These are phyloP conservation scores for Boechera stricta DNA, from an alignment of 345 rosid genomes.

Conservation along the genomic window DNA sequence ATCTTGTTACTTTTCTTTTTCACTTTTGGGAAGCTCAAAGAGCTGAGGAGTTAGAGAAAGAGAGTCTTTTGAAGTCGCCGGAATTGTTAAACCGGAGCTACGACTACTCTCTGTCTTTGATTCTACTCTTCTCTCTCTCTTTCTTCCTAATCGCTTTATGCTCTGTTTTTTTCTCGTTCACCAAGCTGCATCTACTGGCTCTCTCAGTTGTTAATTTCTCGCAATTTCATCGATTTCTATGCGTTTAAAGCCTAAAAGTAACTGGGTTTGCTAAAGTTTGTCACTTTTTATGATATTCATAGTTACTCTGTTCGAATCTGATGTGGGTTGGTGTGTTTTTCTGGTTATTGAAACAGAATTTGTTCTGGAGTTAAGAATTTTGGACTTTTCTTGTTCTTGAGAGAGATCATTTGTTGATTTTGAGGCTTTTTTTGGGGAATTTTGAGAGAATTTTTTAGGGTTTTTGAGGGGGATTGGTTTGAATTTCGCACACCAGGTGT, in stretches of 20 bases:
- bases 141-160: conserved; percentile 15
- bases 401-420: conserved; percentile 51
- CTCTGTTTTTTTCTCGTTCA: conserved; percentile 48
- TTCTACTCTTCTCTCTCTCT: conserved; percentile 17
- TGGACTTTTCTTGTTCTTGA: conserved; percentile 65
- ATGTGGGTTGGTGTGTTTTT: conserved; percentile 33
- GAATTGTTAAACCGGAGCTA: conserved; percentile 67
- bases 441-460: conserved; percentile 29
- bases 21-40: conserved; percentile 37
- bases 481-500: conserved; percentile 33
- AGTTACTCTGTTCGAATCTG: conserved; percentile 38
- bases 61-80: conserved; percentile 26
- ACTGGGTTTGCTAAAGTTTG: neutral
- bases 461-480: conserved; percentile 43
- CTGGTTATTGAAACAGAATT: conserved; percentile 59
- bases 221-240: conserved; percentile 60
- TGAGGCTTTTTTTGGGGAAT: neutral
- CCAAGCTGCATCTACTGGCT: conserved; percentile 45
- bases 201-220: conserved; percentile 53
- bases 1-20: conserved; percentile 38
- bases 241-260: conserved; percentile 79
- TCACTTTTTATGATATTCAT: neutral
- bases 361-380: conserved; percentile 70
- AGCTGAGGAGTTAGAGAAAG: conserved; percentile 24
- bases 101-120: conserved; percentile 59